Base-by-base conservation (phyloP, 164 flowering plant genomes). In the Nymphaea thermarum region DNA sequence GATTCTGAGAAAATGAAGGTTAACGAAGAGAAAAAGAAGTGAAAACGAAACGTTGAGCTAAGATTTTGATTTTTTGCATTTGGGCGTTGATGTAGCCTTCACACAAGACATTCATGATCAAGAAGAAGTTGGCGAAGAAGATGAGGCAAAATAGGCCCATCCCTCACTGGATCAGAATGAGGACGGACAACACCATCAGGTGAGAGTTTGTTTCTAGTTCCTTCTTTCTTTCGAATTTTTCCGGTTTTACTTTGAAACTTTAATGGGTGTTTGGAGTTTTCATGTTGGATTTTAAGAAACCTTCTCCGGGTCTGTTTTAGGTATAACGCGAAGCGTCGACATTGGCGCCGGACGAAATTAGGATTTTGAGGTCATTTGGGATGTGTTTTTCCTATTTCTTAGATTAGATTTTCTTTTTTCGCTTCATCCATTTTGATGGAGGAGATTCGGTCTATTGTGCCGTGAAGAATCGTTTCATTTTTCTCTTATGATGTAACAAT, bases 311-410 rank as follows among this genome's bases (percentile, higher is more conserved):
- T 51, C 14, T 15, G 57, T 51, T 71, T n/a, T 72, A 84, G 88
- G 80, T 87, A 85, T 77, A 87, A 83, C 43, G 87, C 87, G 43
- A 87, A 87, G 79, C 86, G 87, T 73, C 81, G 88, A 80, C 88
- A 86, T 82, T 83, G 88, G 87, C 84, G 88, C 66, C 79, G 87
- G 3, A 87, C 88, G 51, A 84, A 86, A 80, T 86, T 86, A 42
- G 88, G 91, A n/a, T 87, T 87, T 74, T 86, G 53, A 84, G 77
- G 63, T 72, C 43, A 0, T 55, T 15, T 25, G 36, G 36, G 36
- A 0, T 25, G 36, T 1, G 1, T 25, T 25, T 25, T 25, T 25
- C 36, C 36, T 25, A 25, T 25, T 25, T 25, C 36, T 25, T 25
- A 25, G 36, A 25, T 25, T 25, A 25, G 36, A 25, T 25, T 25